phyloP scores from a whole-genome alignment of 2,329 filamentous ascomycete genomes.

The Trematosphaeria pertusa region DNA sequence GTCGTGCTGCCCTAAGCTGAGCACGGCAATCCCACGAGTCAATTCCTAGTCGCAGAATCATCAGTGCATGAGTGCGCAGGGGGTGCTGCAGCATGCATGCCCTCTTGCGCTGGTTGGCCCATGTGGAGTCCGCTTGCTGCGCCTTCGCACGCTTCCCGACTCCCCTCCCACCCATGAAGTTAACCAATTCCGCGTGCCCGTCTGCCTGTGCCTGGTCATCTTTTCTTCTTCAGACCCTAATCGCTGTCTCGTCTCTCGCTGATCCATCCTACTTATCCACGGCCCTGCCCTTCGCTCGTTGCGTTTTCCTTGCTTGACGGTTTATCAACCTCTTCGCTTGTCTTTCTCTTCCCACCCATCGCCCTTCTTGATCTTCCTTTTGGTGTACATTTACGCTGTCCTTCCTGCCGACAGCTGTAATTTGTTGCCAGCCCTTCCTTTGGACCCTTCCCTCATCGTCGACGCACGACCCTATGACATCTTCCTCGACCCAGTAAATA shows the following conservation, averaged over 20 bases:
- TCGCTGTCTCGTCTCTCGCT: constrained; percentile 48
- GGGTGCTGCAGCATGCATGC: constrained; percentile 38
- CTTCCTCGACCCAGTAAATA: constrained; percentile 33
- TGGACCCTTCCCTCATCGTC: constrained; percentile 32
- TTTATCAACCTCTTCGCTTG: constrained; percentile 53
- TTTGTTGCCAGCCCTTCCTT: constrained; percentile 50
- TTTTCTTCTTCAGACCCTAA: constrained; percentile 51
- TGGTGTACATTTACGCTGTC: constrained; percentile 44
- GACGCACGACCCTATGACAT: constrained; percentile 42
- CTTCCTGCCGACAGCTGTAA: constrained; percentile 36
- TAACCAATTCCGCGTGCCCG: constrained; percentile 48
- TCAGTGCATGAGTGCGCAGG: constrained; percentile 45
- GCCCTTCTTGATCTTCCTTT: constrained; percentile 45
- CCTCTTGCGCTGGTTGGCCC: constrained; percentile 41
- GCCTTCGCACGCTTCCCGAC: constrained; percentile 40
- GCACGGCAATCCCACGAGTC: constrained; percentile 40
- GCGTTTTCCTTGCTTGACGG: constrained; percentile 46
- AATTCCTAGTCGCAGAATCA: constrained; percentile 39
- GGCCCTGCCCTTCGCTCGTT: constrained; percentile 44
- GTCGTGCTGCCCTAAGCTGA: constrained; percentile 43
- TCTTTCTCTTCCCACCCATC: constrained; percentile 45
- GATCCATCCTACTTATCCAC: constrained; percentile 51
- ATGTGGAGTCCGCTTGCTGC: constrained; percentile 47
- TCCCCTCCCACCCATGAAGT: constrained; percentile 35
- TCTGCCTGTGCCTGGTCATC: constrained; percentile 49